A percentile compares a stretch with the other conserved stretches of the same genome.
phyloP scores from a whole-genome alignment of 2,329 filamentous ascomycete genomes.

The Chrysoporthe deuterocubensis region DNA sequence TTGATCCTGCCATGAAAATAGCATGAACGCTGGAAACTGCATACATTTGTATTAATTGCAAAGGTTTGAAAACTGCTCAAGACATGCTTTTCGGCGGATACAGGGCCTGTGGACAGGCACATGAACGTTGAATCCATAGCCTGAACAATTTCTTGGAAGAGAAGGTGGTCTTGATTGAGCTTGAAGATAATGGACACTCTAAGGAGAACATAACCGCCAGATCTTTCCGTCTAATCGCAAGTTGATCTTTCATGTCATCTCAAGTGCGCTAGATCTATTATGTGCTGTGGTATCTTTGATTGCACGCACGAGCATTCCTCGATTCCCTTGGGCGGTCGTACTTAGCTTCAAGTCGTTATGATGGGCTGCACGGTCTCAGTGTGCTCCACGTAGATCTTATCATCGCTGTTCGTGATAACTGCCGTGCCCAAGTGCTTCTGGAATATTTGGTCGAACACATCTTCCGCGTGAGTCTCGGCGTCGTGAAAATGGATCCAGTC shows the following conservation, averaged over 20 bases:
- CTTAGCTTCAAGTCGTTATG: neutral
- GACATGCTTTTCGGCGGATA: constrained; percentile 49
- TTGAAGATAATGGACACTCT: constrained; percentile 26
- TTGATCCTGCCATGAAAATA: constrained; percentile 48
- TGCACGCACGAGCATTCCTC: too few species aligned
- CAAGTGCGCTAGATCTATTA: too few species aligned
- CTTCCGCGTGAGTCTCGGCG: constrained; percentile 49
- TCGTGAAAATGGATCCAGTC: constrained; percentile 59
- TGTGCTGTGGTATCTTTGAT: too few species aligned
- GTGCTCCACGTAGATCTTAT: neutral
- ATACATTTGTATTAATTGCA: constrained; percentile 62
- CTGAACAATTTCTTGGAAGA: constrained; percentile 42
- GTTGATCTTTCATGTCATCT: too few species aligned
- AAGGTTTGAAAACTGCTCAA: constrained; percentile 41
- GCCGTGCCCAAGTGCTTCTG: constrained; percentile 32
- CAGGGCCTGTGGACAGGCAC: constrained; percentile 44
- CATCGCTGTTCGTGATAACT: neutral
- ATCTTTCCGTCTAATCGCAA: neutral
- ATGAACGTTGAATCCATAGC: constrained; percentile 42
- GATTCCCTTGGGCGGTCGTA: neutral
- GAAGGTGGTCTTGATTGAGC: constrained; percentile 39
- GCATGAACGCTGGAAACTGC: constrained; percentile 61
- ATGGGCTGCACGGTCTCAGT: constrained; percentile 10
- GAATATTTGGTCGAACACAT: constrained; percentile 41
- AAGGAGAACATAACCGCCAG: neutral